Evolutionary conservation across 176 grass and related monocot species (phyloP), one percentile per base, ranked within the genome.

Genomic region (Oryza nivara): DNA sequence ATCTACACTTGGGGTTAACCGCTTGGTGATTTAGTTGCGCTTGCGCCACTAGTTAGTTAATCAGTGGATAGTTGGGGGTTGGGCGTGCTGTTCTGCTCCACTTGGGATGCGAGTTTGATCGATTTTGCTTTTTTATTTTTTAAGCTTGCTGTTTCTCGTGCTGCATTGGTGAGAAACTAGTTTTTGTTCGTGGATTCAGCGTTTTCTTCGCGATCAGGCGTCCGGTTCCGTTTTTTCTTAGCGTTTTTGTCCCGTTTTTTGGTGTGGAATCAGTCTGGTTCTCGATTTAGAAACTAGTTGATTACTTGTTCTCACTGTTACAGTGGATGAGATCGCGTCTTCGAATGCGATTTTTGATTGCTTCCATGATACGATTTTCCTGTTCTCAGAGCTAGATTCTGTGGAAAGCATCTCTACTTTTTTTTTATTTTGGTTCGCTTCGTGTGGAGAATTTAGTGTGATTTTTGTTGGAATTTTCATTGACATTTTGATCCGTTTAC

Each of bases 401-500:
- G 48, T 16, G 48, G 13, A 5, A 5, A 7, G 28, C 15, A 65
- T 65, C 1, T 40, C 10, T 52, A 20, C 19, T 40, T 66, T 65
- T 38, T 10, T 66, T 65, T 38, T 10, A 52, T n/a, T 40, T 9
- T 44, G 6, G 43, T 44, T 44, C 43, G 9, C 43, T 65, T 79
- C 30, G 11, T 7, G 23, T 11, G 1, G 1, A 4, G 23, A 15
- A 14, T 74, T 68, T 60, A 2, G 10, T 73, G 35, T 19, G 60
- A 7, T 15, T 82, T 77, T 82, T 9, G 23, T 66, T 46, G 0
- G 23, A 23, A 0, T 60, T 80, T 19, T 58, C 19, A 1, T 2
- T 86, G 38, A 64, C 80, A 19, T 84, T 87, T 75, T 23, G 65
- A 87, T 90, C 7, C 28, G 11, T 87, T 78, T 71, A n/a, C 28